Conservation (phyloP, 306 rosid genomes). For the Gastrolobium bilobum region DNA sequence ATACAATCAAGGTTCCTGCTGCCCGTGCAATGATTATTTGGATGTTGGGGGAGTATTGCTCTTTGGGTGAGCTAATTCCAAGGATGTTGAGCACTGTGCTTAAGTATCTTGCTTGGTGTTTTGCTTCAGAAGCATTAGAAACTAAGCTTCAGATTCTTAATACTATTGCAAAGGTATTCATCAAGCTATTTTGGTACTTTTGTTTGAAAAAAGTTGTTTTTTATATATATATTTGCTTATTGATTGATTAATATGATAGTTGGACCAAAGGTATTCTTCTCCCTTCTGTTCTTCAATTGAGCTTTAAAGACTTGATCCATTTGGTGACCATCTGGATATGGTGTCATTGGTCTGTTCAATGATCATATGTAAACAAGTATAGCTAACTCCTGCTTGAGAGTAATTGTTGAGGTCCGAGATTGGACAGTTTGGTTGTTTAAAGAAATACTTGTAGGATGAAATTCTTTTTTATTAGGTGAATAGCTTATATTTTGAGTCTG, state of each 20-base stretch:
- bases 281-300: conserved; percentile 35
- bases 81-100: conserved; percentile 82
- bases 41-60: conserved; percentile 95
- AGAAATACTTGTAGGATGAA: conserved; percentile 25
- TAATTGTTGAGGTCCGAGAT: neutral
- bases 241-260: conserved; percentile 35
- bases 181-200: conserved; percentile 17
- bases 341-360: conserved; percentile 17
- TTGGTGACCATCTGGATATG: conserved; percentile 20
- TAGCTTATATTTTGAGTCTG: conserved; percentile 7
- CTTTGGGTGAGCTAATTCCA: conserved; percentile 82
- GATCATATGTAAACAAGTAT: conserved; percentile 38
- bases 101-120: conserved; percentile 84
- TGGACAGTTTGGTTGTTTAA: conserved; percentile 29
- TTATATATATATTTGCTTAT: conserved; percentile 7
- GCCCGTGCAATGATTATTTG: conserved; percentile 94
- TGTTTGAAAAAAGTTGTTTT: neutral
- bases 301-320: conserved; percentile 23
- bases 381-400: conserved; percentile 11
- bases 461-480: conserved; percentile 4
- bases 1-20: conserved; percentile 81
- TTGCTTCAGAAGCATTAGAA: conserved; percentile 85
- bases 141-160: conserved; percentile 95
- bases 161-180: conserved; percentile 76
- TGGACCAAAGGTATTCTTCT: conserved; percentile 26